Evolutionary conservation across 2,329 filamentous ascomycete genomes (phyloP).

Genomic region (Hypomyces perniciosus): DNA sequence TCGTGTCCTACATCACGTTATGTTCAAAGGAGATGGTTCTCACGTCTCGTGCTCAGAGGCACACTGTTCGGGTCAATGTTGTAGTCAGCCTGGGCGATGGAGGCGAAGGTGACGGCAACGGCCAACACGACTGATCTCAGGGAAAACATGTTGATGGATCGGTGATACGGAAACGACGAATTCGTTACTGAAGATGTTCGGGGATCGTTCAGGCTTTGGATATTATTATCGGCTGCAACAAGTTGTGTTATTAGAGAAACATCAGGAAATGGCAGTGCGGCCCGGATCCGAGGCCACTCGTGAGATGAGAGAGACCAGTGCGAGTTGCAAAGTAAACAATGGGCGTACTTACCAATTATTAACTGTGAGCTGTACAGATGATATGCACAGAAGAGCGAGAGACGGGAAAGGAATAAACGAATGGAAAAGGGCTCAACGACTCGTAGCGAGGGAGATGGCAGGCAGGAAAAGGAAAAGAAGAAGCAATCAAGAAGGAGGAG

Average conservation of each 20-base stretch:
- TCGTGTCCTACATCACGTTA: neutral
- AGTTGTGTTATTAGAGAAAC: no score
- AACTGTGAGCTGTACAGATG: no score
- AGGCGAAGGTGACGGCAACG: slow-evolving; percentile 46
- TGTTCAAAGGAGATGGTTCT: slow-evolving; percentile 19
- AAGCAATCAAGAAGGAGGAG: slow-evolving; percentile 7
- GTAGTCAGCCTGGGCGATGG: slow-evolving; percentile 51
- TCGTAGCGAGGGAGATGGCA: neutral
- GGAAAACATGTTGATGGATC: slow-evolving; percentile 43
- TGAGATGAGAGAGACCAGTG: no score
- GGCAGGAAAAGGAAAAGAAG: neutral
- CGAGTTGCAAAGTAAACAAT: no score
- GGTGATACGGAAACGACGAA: neutral
- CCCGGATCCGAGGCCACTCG: no score
- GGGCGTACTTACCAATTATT: no score
- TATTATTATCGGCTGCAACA: no score
- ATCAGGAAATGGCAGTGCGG: no score
- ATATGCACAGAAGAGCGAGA: neutral
- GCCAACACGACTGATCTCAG: slow-evolving; percentile 49
- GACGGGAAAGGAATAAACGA: neutral
- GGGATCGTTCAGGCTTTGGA: neutral
- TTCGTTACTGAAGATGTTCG: neutral
- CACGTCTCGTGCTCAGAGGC: slow-evolving; percentile 45
- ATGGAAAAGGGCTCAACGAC: no score
- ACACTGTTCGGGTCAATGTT: slow-evolving; percentile 58